Base-by-base conservation (phyloP, 768 basidiomycete genomes). In the Suillus bovinus region DNA sequence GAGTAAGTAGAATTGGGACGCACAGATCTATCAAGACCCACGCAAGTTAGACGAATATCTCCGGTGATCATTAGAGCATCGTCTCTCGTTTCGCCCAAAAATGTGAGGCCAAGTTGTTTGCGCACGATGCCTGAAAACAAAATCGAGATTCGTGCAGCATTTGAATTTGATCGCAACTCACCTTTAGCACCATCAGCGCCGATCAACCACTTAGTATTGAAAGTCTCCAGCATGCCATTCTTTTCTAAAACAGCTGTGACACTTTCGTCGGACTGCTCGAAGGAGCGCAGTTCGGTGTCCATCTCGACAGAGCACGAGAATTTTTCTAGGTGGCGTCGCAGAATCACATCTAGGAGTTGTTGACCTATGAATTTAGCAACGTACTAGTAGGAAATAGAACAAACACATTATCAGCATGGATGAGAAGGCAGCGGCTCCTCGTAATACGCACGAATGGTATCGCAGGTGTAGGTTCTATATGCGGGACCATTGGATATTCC, bases 11-110 rank as follows among this genome's bases (percentile, higher is more conserved):
- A 9, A 22, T n/a, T n/a, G 6, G n/a, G 16, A 39, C 77, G 41
- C 58, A 80, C 80, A 60, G 78, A 75, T 22, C 70, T 66, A 34
- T 75, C 73, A 31, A 82, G 66, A 7, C 78, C 80, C 39, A 80
- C 72, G 0, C 41, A 41, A 42, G 9, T 10, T 72, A 82, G 73
- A 47, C 70, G 71, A 5, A 84, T 77, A 67, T 76, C 75, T 27
- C 69, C 74, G 2, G 69, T 68, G 38, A 76, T 62, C 29, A 75
- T 58, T 22, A 65, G 64, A 55, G 70, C 56, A n/a, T 69, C 66
- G 47, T 74, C 71, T 36, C 67, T 63, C 2, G 74, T 75, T 55
- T 77, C 75, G 3, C 75, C 75, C n/a, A 71, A 38, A 38, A 70
- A 70, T 9, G 22, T 34, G 5, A 63, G 50, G 6, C 59, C 59